Evolutionary conservation across 1,284 basidiomycete species (phyloP).

Genomic region (Pseudozyma flocculosa): DNA sequence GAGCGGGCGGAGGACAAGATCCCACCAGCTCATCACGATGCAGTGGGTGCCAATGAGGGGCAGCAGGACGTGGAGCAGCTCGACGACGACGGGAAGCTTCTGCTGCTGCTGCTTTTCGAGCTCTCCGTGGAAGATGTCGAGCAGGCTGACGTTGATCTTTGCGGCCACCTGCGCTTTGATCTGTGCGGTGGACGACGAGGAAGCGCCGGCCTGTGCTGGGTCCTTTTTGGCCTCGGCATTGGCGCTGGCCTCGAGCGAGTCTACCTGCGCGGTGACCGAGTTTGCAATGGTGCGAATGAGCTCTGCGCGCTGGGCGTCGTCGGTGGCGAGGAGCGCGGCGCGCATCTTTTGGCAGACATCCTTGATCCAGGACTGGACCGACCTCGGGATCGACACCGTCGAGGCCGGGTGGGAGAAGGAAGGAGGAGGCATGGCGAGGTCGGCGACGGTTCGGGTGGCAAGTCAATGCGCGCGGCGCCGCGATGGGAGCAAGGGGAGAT

Average conservation of each 20-base stretch:
- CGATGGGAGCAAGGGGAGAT: too few species aligned
- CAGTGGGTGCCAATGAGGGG: slow-evolving; percentile 27
- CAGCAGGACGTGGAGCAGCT: slow-evolving; percentile 33
- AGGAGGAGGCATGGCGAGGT: slow-evolving; percentile 27
- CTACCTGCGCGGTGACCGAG: slow-evolving; percentile 16
- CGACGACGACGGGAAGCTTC: slow-evolving; percentile 33
- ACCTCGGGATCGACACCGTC: slow-evolving; percentile 16
- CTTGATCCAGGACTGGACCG: slow-evolving; percentile 34
- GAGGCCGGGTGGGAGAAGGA: slow-evolving; percentile 31
- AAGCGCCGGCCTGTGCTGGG: slow-evolving; percentile 12
- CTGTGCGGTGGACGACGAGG: slow-evolving; percentile 19
- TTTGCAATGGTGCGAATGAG: slow-evolving; percentile 21
- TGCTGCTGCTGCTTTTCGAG: slow-evolving; percentile 26
- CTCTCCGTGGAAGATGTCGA: slow-evolving; percentile 26
- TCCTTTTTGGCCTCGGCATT: slow-evolving; percentile 25
- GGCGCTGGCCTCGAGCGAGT: slow-evolving; percentile 11
- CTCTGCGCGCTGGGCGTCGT: slow-evolving; percentile 16
- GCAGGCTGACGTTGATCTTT: slow-evolving; percentile 31
- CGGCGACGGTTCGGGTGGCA: too few species aligned
- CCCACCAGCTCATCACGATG: slow-evolving; percentile 53
- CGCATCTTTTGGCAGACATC: slow-evolving; percentile 22
- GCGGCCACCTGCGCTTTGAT: slow-evolving; percentile 33
- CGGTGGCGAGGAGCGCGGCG: slow-evolving; percentile 11
- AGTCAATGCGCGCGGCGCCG: too few species aligned
- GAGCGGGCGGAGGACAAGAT: slow-evolving; percentile 44